Percentiles rank a stretch among this genome's conserved stretches.
Evolutionary conservation across 192 early-diverging fungal species (phyloP).

Genomic region (Jimgerdemannia lactiflua): DNA sequence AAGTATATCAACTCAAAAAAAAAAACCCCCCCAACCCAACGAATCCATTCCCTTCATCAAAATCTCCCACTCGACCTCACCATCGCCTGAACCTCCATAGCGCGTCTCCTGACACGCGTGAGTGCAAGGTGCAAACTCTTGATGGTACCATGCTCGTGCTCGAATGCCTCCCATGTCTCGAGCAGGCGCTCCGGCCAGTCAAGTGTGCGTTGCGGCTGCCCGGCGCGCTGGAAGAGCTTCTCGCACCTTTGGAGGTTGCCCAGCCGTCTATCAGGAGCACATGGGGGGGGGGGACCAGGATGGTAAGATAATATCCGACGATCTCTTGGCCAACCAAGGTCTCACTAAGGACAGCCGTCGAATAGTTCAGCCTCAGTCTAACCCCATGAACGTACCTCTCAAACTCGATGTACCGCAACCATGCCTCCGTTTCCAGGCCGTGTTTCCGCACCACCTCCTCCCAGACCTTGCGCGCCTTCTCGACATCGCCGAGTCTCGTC

Average conservation of each 20-base stretch:
- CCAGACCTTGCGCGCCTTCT: constrained; percentile 33
- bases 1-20: too few relatives aligned
- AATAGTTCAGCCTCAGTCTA: not conserved
- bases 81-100: not conserved
- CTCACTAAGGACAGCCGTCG: not conserved
- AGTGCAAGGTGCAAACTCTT: not conserved
- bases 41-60: not conserved
- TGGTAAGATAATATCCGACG: not conserved
- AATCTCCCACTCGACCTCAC: not conserved
- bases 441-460: constrained; percentile 26
- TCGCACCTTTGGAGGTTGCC: constrained; percentile 16
- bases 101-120: not conserved
- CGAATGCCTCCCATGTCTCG: constrained; percentile 29
- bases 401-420: constrained; percentile 33
- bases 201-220: constrained; percentile 8
- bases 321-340: not conserved
- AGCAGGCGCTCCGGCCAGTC: constrained; percentile 39
- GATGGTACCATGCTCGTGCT: constrained; percentile 8
- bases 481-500: constrained; percentile 19
- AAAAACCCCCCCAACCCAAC: not conserved
- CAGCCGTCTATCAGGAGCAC: not conserved
- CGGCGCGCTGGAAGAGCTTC: constrained; percentile 25
- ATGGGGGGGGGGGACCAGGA: not conserved
- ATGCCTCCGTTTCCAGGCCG: constrained; percentile 27
- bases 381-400: constrained; percentile 15